Percentiles rank a stretch among this genome's conserved stretches.
Conservation (phyloP, 2,329 filamentous ascomycete genomes). For the Fusarium acutatum region DNA sequence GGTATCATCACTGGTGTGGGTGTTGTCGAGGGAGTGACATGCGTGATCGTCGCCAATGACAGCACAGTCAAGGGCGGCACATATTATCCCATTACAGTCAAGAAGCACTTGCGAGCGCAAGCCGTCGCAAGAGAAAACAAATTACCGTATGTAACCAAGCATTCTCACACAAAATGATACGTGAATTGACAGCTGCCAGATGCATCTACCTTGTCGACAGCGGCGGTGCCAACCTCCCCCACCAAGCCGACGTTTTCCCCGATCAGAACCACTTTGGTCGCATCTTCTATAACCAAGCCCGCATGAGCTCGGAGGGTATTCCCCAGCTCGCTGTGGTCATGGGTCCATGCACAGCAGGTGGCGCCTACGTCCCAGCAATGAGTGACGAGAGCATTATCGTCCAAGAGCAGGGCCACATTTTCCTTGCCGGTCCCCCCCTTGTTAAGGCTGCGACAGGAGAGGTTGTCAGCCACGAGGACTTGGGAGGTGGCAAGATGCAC, state of each 20-base stretch:
- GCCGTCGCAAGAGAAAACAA: slow-evolving; percentile 89
- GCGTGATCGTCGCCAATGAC: slow-evolving; percentile 94
- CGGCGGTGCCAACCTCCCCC: slow-evolving; percentile 91
- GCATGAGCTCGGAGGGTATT: slow-evolving; percentile 88
- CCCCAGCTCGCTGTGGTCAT: slow-evolving; percentile 96
- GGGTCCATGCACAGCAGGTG: slow-evolving; percentile 95
- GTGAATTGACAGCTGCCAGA: slow-evolving; percentile 45
- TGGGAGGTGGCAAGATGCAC: slow-evolving; percentile 90
- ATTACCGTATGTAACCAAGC: slow-evolving; percentile 60
- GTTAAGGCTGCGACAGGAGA: slow-evolving; percentile 97
- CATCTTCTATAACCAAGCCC: slow-evolving; percentile 97
- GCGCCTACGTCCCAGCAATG: slow-evolving; percentile 97
- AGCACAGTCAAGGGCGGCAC: slow-evolving; percentile 97
- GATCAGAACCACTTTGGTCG: slow-evolving; percentile 95
- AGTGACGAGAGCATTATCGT: slow-evolving; percentile 98
- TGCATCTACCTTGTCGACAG: slow-evolving; percentile 98
- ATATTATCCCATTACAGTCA: slow-evolving; percentile 96
- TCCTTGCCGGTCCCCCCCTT: slow-evolving; percentile 90
- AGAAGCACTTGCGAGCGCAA: slow-evolving; percentile 95
- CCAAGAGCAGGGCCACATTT: slow-evolving; percentile 94
- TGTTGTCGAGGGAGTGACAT: slow-evolving; percentile 87
- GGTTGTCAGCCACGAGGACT: slow-evolving; percentile 86
- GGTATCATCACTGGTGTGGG: slow-evolving; percentile 95
- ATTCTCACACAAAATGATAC: neutral
- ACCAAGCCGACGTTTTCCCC: slow-evolving; percentile 95